Evolutionary conservation across 306 rosid species (phyloP).

Genomic region (Dryas drummondii): DNA sequence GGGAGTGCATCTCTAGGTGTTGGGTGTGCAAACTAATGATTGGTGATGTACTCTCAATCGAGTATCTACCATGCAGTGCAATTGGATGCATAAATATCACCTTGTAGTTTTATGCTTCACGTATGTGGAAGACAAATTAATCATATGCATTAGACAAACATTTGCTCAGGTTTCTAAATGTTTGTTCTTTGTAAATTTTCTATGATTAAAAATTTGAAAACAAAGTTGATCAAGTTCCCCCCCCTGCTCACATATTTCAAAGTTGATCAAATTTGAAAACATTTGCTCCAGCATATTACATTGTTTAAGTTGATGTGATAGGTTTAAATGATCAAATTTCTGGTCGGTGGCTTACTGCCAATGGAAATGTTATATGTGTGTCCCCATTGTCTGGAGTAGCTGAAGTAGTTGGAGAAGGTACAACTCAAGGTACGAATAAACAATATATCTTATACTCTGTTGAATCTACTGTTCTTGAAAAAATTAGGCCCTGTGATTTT

Average conservation of each 20-base stretch:
- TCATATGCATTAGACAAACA: not conserved
- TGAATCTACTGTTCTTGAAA: not conserved
- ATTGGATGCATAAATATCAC: not conserved
- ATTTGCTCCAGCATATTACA: slow-evolving; percentile 16
- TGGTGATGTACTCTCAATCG: not conserved
- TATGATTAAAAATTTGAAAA: not conserved
- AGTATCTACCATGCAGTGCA: not conserved
- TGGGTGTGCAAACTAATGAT: not conserved
- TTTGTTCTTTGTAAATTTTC: not conserved
- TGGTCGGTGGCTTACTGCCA: slow-evolving; percentile 73
- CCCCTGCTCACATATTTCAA: no score
- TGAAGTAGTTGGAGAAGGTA: slow-evolving; percentile 80
- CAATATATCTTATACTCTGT: slow-evolving; percentile 4
- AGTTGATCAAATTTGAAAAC: no score
- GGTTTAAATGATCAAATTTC: slow-evolving; percentile 66
- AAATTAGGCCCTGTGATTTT: not conserved
- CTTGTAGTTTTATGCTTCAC: not conserved
- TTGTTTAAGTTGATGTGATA: slow-evolving; percentile 35
- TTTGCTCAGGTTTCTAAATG: not conserved
- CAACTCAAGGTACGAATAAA: slow-evolving; percentile 68
- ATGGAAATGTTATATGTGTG: slow-evolving; percentile 68
- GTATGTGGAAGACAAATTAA: not conserved
- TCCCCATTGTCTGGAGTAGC: slow-evolving; percentile 59
- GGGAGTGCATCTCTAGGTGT: not conserved
- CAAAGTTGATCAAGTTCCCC: not conserved